These are phyloP conservation scores for Babesia ovata DNA, from an alignment of 169 alveolate species.

Conservation along the genomic window DNA sequence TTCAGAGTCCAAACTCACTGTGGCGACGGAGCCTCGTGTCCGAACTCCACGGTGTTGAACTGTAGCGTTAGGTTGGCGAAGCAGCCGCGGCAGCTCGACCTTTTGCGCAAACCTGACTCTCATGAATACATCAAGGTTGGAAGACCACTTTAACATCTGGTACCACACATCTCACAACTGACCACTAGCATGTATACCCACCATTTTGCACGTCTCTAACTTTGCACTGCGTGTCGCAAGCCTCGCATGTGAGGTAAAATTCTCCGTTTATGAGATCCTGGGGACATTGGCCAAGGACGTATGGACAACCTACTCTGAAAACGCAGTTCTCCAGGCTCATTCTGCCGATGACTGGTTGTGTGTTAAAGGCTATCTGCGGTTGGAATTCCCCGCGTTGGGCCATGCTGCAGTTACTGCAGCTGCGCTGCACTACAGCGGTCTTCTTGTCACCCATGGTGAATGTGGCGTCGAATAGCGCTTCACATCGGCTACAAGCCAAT, in stretches of 20 bases:
- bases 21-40: neutral
- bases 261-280: slow-evolving; percentile 53
- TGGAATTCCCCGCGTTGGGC: slow-evolving; percentile 48
- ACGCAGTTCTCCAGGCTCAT: slow-evolving; percentile 41
- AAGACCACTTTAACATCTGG: neutral
- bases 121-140: no score
- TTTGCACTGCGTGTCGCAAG: slow-evolving; percentile 63
- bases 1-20: slow-evolving; percentile 30
- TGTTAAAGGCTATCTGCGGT: slow-evolving; percentile 39
- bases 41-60: slow-evolving; percentile 44
- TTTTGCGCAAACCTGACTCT: slow-evolving; percentile 27
- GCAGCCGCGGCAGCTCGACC: slow-evolving; percentile 61
- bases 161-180: neutral
- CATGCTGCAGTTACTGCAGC: slow-evolving; percentile 48
- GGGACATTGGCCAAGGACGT: neutral
- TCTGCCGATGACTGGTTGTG: slow-evolving; percentile 37
- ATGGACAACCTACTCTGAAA: neutral
- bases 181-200: neutral
- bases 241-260: slow-evolving; percentile 62
- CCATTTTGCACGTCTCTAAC: slow-evolving; percentile 63
- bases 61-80: slow-evolving; percentile 43
- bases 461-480: slow-evolving; percentile 30
- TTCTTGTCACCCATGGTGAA: slow-evolving; percentile 36
- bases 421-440: slow-evolving; percentile 9
- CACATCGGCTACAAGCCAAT: slow-evolving; percentile 46